Evolutionary conservation across 2,329 filamentous ascomycete genomes (phyloP).

Genomic region (Cadophora malorum): DNA sequence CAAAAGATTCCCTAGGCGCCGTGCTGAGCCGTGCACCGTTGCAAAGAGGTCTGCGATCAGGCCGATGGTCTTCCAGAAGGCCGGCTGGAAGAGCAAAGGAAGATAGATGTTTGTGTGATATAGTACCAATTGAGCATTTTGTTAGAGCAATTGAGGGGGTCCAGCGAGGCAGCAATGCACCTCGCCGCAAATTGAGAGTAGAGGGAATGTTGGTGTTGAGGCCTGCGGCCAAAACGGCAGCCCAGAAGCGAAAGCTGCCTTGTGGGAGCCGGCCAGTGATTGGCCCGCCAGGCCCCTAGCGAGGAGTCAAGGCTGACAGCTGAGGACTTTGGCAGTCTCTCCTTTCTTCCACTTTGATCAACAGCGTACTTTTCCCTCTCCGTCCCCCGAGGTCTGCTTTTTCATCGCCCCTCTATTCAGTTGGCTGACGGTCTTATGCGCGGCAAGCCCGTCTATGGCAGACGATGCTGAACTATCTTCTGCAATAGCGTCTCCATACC

Average conservation of each 20-base stretch:
- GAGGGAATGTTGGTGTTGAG: constrained; percentile 18
- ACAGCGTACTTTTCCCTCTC: not conserved
- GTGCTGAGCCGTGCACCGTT: constrained; percentile 27
- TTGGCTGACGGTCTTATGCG: not conserved
- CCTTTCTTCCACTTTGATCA: not conserved
- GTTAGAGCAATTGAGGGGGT: constrained; percentile 13
- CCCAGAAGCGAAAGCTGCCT: constrained; percentile 21
- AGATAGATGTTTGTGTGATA: constrained; percentile 29
- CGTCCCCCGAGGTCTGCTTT: not conserved
- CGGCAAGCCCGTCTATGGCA: constrained; percentile 1
- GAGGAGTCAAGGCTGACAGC: constrained; percentile 24
- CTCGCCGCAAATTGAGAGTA: constrained; percentile 25
- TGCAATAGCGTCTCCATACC: not conserved
- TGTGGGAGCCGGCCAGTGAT: constrained; percentile 19
- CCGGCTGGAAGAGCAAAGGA: constrained; percentile 35
- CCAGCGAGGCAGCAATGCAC: constrained; percentile 23
- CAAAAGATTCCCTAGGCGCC: constrained; percentile 32
- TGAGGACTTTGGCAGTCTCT: not conserved
- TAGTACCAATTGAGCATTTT: constrained; percentile 24
- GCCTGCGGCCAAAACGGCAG: constrained; percentile 10
- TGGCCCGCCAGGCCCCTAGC: constrained; percentile 7
- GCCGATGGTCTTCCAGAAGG: constrained; percentile 35
- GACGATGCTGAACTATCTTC: not conserved
- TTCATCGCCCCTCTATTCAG: constrained; percentile 2
- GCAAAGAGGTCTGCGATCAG: constrained; percentile 30